These are phyloP conservation scores for Penstemon barbatus DNA, from an alignment of 257 asterid species.

Conservation along the genomic window DNA sequence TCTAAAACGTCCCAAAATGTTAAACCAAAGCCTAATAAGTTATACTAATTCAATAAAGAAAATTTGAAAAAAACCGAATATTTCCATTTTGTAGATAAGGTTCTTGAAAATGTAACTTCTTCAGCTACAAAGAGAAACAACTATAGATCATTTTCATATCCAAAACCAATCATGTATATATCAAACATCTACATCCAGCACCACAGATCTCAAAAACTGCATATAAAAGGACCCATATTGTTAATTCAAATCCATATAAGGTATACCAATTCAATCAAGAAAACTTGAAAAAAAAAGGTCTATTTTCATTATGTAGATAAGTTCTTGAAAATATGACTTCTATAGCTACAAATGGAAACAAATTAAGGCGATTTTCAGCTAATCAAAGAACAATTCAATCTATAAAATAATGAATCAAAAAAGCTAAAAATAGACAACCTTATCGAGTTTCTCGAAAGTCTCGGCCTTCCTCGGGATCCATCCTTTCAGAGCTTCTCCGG, in stretches of 20 bases:
- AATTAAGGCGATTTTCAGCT: neutral
- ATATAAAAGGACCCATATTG: neutral
- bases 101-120: neutral
- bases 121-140: neutral
- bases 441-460: slow-evolving; percentile 52
- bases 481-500: slow-evolving; percentile 65
- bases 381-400: neutral
- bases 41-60: too few relatives aligned
- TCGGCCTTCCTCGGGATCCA: slow-evolving; percentile 65
- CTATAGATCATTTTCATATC: neutral
- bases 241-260: neutral
- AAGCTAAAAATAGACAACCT: slow-evolving; percentile 31
- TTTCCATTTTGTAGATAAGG: neutral
- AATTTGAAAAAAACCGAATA: neutral
- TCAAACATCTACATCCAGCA: neutral
- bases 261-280: neutral
- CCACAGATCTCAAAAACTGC: neutral
- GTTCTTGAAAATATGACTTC: neutral
- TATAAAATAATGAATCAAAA: too few relatives aligned
- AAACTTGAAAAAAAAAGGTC: neutral
- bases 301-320: neutral
- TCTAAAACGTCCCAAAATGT: neutral
- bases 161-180: too few relatives aligned
- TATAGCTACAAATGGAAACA: neutral
- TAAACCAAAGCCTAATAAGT: neutral